These are phyloP conservation scores for Aspergillus melleus DNA, from an alignment of 2,329 filamentous ascomycete genomes.

Conservation along the genomic window DNA sequence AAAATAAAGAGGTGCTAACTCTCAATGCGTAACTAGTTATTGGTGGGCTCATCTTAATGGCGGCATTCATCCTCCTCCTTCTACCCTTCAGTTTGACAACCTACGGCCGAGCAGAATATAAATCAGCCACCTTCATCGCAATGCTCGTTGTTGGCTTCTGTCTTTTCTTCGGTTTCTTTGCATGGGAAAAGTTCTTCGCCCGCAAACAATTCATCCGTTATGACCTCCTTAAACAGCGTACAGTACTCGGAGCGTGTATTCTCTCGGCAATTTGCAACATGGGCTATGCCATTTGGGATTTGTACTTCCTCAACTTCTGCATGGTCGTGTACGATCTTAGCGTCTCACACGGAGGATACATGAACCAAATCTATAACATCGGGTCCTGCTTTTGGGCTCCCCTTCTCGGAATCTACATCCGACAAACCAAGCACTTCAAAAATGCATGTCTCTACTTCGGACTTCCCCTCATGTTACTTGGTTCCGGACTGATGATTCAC, in stretches of 20 bases:
- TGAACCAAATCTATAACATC: not conserved
- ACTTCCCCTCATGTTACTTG: conserved; percentile 52
- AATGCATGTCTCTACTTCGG: conserved; percentile 52
- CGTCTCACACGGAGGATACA: not conserved
- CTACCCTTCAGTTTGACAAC: conserved; percentile 62
- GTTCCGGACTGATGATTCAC: conserved; percentile 56
- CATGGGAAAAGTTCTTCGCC: not conserved
- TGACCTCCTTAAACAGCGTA: not conserved
- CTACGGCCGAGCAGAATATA: conserved; percentile 41
- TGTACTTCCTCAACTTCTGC: not conserved
- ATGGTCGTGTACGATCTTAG: not conserved
- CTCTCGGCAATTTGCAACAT: not conserved
- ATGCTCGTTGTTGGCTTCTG: conserved; percentile 56
- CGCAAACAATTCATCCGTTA: not conserved
- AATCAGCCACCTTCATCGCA: conserved; percentile 49
- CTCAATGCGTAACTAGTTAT: not conserved
- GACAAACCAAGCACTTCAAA: conserved; percentile 26
- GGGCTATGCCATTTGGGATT: not conserved
- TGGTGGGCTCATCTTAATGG: conserved; percentile 53
- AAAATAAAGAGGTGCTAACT: not conserved
- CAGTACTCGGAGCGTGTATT: not conserved
- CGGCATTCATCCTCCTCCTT: conserved; percentile 63
- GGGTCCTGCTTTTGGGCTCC: conserved; percentile 38
- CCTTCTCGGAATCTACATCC: not conserved
- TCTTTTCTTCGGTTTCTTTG: conserved; percentile 41